A percentile compares a stretch with the other conserved stretches of the same genome.
Evolutionary conservation across 1,139 yeast species (phyloP).

Genomic region (Geotrichum reessii): DNA sequence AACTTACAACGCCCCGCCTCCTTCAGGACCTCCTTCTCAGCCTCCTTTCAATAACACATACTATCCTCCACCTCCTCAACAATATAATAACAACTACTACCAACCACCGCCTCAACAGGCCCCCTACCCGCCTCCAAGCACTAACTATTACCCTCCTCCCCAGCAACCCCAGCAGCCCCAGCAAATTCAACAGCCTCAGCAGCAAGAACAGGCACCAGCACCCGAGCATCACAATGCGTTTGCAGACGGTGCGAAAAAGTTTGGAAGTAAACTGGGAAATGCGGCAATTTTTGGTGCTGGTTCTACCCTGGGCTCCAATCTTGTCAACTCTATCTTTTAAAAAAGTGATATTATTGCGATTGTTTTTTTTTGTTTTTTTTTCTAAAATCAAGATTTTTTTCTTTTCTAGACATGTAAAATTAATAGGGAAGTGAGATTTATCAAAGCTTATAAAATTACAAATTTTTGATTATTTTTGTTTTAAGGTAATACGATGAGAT

Average conservation of each 20-base stretch:
- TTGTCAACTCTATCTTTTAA: conserved; percentile 78
- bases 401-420: no score
- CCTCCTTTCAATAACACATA: neutral
- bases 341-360: neutral
- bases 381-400: no score
- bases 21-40: conserved; percentile 3
- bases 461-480: no score
- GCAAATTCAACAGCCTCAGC: conserved; percentile 18
- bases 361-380: neutral
- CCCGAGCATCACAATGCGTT: conserved; percentile 25
- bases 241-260: conserved; percentile 48
- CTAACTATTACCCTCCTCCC: conserved; percentile 20
- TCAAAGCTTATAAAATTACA: no score
- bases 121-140: conserved; percentile 20
- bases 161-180: conserved; percentile 17
- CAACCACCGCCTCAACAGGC: conserved; percentile 19
- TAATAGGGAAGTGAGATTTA: no score
- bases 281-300: conserved; percentile 98
- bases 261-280: conserved; percentile 81
- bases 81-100: conserved; percentile 17
- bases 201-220: conserved; percentile 13
- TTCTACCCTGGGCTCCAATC: conserved; percentile 85
- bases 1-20: conserved; percentile 8
- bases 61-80: conserved; percentile 16
- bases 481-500: no score